Evolutionary conservation across 352 stramenopile species (phyloP).

Genomic region (Globisporangium viniferum): DNA sequence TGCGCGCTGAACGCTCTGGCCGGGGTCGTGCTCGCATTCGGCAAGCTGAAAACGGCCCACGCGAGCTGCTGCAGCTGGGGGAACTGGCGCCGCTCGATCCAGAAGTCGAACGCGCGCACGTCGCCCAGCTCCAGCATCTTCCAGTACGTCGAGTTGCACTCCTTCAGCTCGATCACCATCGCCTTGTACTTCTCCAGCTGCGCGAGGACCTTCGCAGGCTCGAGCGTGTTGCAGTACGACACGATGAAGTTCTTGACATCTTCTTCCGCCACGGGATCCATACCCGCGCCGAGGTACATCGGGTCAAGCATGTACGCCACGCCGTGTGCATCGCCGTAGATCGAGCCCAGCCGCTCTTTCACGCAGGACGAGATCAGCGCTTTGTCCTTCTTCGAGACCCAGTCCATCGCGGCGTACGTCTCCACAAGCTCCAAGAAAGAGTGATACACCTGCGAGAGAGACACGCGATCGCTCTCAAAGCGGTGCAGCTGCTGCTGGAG

Average conservation of each 20-base stretch:
- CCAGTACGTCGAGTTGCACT: conserved; percentile 56
- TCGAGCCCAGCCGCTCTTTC: conserved; percentile 56
- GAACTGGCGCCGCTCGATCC: conserved; percentile 54
- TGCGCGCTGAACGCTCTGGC: conserved; percentile 34
- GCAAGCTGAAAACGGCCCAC: conserved; percentile 49
- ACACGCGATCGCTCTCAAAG: conserved; percentile 35
- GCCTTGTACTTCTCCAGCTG: conserved; percentile 50
- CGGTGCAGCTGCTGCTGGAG: conserved; percentile 51
- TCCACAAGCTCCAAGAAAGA: conserved; percentile 45
- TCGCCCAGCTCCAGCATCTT: conserved; percentile 42
- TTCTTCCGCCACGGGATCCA: conserved; percentile 46
- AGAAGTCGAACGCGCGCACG: conserved; percentile 54
- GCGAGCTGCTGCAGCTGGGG: conserved; percentile 59
- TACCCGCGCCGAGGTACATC: conserved; percentile 38
- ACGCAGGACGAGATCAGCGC: conserved; percentile 62
- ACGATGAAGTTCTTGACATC: conserved; percentile 50
- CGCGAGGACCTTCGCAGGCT: conserved; percentile 34
- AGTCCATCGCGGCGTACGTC: conserved; percentile 52
- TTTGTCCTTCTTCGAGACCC: conserved; percentile 73
- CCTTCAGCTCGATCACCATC: conserved; percentile 50
- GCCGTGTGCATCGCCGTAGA: conserved; percentile 60
- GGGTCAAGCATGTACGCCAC: conserved; percentile 63
- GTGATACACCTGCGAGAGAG: conserved; percentile 56
- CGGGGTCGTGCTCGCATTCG: conserved; percentile 37
- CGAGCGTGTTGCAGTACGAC: conserved; percentile 35